Evolutionary conservation across 2,329 filamentous ascomycete genomes (phyloP).

Genomic region (Xylariaceae sp.): DNA sequence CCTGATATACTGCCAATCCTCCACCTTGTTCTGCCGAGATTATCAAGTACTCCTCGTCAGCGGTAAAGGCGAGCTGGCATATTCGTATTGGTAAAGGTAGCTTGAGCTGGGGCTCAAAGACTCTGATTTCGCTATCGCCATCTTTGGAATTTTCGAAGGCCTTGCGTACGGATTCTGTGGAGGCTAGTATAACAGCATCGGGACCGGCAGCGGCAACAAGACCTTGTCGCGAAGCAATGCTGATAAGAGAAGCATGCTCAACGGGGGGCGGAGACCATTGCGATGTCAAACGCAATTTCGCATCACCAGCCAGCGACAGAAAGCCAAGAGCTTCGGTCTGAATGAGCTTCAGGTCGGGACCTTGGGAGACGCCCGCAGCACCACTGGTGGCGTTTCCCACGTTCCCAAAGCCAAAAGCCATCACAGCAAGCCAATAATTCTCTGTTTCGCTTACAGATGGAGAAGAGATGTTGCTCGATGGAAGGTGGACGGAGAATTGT

Average conservation of each 20-base stretch:
- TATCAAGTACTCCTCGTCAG: slow-evolving; percentile 84
- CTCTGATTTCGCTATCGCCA: slow-evolving; percentile 65
- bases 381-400: slow-evolving; percentile 29
- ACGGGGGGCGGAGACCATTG: slow-evolving; percentile 78
- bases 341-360: slow-evolving; percentile 74
- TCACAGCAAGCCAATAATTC: slow-evolving; percentile 19
- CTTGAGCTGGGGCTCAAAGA: slow-evolving; percentile 73
- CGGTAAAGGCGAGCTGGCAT: slow-evolving; percentile 87
- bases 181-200: slow-evolving; percentile 74
- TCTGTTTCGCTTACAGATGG: slow-evolving; percentile 13
- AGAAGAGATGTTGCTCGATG: neutral
- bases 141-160: slow-evolving; percentile 66
- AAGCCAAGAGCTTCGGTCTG: slow-evolving; percentile 88
- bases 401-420: slow-evolving; percentile 37
- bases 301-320: slow-evolving; percentile 75
- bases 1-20: slow-evolving; percentile 82
- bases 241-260: slow-evolving; percentile 79
- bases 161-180: slow-evolving; percentile 76
- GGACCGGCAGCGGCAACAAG: slow-evolving; percentile 87
- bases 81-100: slow-evolving; percentile 74
- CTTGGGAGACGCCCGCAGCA: slow-evolving; percentile 45
- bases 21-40: slow-evolving; percentile 80
- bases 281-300: slow-evolving; percentile 78
- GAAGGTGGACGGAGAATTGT: neutral
- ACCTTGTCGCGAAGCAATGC: slow-evolving; percentile 77